These are phyloP conservation scores for Calonectria fujianensis DNA, from an alignment of 2,329 filamentous ascomycete species.

Conservation along the genomic window DNA sequence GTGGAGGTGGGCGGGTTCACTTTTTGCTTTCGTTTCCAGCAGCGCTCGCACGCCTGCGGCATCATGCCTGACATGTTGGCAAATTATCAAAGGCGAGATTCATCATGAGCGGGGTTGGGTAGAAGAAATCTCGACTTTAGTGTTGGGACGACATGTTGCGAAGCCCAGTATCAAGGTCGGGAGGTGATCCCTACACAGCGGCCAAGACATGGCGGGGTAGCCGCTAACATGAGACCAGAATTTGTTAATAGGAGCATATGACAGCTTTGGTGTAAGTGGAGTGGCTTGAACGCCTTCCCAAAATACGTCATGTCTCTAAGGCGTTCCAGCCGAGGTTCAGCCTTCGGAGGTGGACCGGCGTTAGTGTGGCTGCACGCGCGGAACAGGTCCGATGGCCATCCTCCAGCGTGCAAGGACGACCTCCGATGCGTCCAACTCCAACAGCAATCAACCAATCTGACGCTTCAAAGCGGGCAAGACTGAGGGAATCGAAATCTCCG, in stretches of 20 bases:
- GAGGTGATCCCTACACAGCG: neutral
- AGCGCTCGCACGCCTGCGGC: slow-evolving; percentile 43
- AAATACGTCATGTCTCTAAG: neutral
- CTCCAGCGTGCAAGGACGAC: neutral
- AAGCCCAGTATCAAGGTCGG: neutral
- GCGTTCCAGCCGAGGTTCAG: slow-evolving; percentile 11
- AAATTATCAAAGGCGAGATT: neutral
- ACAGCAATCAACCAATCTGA: slow-evolving; percentile 9
- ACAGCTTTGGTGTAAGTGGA: slow-evolving; percentile 21
- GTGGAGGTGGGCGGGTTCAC: slow-evolving; percentile 19
- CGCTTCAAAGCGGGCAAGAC: neutral
- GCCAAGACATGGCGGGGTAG: slow-evolving; percentile 10
- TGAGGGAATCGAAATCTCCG: neutral
- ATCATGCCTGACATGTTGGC: slow-evolving; percentile 28
- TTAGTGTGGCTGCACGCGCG: neutral
- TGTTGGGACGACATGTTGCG: slow-evolving; percentile 2
- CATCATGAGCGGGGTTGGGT: slow-evolving; percentile 4
- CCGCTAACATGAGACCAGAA: neutral
- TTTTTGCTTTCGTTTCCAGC: slow-evolving; percentile 48
- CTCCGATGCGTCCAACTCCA: slow-evolving; percentile 11
- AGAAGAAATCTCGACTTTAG: neutral
- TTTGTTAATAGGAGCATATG: neutral
- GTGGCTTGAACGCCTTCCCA: neutral
- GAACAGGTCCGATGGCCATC: slow-evolving; percentile 6
- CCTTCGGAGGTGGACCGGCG: slow-evolving; percentile 21